Base-by-base conservation (phyloP, 2,329 filamentous ascomycete genomes). In the Cordyceps tenuipes region DNA sequence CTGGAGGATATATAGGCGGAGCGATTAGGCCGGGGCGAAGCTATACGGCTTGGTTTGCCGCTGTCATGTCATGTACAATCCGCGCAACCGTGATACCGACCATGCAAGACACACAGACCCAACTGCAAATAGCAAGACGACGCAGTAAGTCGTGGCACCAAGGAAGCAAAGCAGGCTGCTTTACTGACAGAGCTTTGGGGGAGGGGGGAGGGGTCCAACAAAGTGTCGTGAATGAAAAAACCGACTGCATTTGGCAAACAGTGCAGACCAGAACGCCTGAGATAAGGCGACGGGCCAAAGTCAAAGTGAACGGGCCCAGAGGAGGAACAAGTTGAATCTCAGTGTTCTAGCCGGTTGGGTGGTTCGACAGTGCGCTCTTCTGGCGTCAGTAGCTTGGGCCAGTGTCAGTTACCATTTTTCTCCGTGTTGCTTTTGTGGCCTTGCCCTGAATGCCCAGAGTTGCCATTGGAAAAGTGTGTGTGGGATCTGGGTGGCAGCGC, bases 21-120 rank as follows among this genome's bases (percentile, higher is more conserved):
- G 57, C 41, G 36, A 39, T 52, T 29, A 46, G 36, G 26, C 39
- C 26, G 47, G 49, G 31, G 39, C 57, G 49, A 59, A 53, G 57
- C 57, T 59, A 59, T 59, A 59, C 57, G 57, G 49, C 48, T 52
- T 59, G 57, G 57, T 59, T 59, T 59, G 57, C 57, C 57, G 57
- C 57, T 53, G 57, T 52, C 57, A 23, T 23, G 23, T 23, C n/a
- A 59, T 59, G 57, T 59, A 59, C 57, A 59, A 59, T 43, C 49
- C 49, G 57, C 48, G 39, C 57, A 59, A 59, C 48, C 26, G 57
- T 59, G 49, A 53, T 59, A 53, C 34, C 12, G 34, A 36, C 57
- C 48, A 59, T 50, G 47, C 56, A 57, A 51, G 47, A 58, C 49
- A 59, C 57, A 59, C 57, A 52, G 39, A 34, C 57, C 48, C 48